Percentiles rank a stretch among this genome's conserved stretches.
Evolutionary conservation across 805 yeast species (phyloP).

Genomic region (Pichia insulana): DNA sequence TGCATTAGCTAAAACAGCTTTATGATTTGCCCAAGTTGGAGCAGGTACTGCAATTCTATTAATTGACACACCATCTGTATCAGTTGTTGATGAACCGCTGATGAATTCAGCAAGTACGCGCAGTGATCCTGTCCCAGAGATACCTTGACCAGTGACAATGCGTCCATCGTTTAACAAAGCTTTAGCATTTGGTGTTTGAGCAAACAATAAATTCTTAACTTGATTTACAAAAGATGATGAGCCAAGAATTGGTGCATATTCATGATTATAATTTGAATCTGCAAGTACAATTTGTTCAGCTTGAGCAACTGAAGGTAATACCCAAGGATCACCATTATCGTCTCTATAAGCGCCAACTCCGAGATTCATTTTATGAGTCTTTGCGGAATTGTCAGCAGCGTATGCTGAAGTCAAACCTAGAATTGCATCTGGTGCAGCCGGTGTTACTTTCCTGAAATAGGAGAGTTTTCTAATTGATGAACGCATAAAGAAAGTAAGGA

Average conservation of each 20-base stretch:
- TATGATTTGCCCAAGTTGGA: constrained; percentile 95
- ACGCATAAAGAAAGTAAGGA: background rate
- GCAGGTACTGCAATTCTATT: constrained; percentile 57
- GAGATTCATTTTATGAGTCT: constrained; percentile 39
- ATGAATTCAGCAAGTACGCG: constrained; percentile 78
- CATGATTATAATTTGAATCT: constrained; percentile 56
- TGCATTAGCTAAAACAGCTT: constrained; percentile 65
- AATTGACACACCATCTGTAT: no score
- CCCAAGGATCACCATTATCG: constrained; percentile 79
- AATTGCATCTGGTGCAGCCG: constrained; percentile 85
- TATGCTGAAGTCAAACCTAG: constrained; percentile 70
- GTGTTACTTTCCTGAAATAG: no score
- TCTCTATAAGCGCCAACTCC: constrained; percentile 96
- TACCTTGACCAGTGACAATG: constrained; percentile 77
- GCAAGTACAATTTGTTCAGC: constrained; percentile 45
- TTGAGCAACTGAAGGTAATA: constrained; percentile 63
- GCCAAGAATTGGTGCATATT: constrained; percentile 83
- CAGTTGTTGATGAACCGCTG: constrained; percentile 46
- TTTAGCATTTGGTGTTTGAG: constrained; percentile 39
- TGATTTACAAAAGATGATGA: constrained; percentile 54
- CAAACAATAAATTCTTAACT: constrained; percentile 66
- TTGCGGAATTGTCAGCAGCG: constrained; percentile 52
- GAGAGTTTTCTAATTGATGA: background rate
- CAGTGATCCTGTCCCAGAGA: constrained; percentile 93
- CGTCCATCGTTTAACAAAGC: constrained; percentile 50